Base-by-base conservation (phyloP, 164 flowering plant genomes). In the grape (Vitis vinifera) region DNA sequence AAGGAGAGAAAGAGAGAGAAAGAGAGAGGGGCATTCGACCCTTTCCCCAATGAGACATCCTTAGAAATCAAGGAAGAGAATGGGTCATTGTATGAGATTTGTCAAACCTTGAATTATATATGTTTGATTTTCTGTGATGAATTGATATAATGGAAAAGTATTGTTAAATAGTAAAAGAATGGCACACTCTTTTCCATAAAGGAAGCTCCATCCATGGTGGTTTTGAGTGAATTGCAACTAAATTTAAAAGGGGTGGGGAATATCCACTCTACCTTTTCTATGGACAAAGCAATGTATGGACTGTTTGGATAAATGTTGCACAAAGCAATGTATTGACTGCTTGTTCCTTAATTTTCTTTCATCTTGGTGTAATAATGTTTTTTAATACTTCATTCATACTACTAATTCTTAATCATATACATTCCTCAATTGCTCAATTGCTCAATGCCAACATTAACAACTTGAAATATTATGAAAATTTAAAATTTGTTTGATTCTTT, bases 1-100 rank as follows among this genome's bases (percentile, higher is more conserved):
- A 68, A 52, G 16, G 17, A 44, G 49, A 31, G 51, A 62, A 7
- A 67, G 62, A 31, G 51, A 64, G 71, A 68, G 66, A 27, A 73
- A 71, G 65, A 63, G 69, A 68, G 63, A 68, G 71, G 69, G 60
- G 72, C 23, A 75, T 67, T 59, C 68, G 76, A 72, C 63, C 75
- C 71, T 62, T 83, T 80, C 55, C 71, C 82, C 73, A 80, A 83
- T 78, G 79, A 81, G 67, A 53, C 71, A 80, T 76, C 68, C 91
- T 84, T 87, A 61, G 73, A 81, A 80, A 75, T 73, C 83, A 87
- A 87, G 91, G 66, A 81, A 85, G 67, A 74, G 74, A 77, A 75
- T 23, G 56, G 69, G 73, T 66, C 73, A 81, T 82, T 76, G 75
- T 72, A 68, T 67, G 61, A 55, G 61, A 55, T 68, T 75, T 79